Evolutionary conservation across 1,139 yeast genomes (phyloP).

Genomic region (Taphrina betulina): DNA sequence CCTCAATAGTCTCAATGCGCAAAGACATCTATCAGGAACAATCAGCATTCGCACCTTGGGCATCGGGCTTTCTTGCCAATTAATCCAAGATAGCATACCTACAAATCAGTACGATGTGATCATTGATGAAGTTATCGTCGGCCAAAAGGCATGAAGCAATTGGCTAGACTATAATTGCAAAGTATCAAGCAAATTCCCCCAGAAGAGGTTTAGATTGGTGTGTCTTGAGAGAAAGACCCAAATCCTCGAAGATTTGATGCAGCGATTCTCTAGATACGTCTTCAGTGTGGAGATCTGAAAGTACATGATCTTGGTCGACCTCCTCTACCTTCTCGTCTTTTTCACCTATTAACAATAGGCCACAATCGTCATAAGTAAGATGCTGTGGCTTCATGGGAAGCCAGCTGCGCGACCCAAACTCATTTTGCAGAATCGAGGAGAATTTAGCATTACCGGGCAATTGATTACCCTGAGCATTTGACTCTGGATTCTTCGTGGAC

Average conservation of each 20-base stretch:
- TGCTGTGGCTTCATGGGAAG: neutral
- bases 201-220: neutral
- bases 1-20: neutral
- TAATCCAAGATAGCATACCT: neutral
- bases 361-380: neutral
- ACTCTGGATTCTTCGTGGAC: neutral
- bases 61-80: conserved; percentile 17
- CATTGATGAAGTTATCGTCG: conserved; percentile 1
- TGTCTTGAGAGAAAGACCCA: neutral
- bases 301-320: neutral
- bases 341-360: neutral
- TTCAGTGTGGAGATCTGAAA: neutral
- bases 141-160: too few species aligned
- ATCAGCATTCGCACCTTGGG: conserved; percentile 5
- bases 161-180: too few species aligned
- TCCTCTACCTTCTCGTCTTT: neutral
- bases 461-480: neutral
- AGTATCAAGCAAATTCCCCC: neutral
- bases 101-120: neutral
- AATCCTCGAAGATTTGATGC: neutral
- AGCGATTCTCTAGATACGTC: neutral
- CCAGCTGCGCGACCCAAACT: neutral
- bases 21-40: neutral
- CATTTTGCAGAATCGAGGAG: neutral
- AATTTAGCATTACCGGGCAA: neutral